Base-by-base conservation (phyloP, 805 yeast genomes). In the Lipomyces mesembrius region DNA sequence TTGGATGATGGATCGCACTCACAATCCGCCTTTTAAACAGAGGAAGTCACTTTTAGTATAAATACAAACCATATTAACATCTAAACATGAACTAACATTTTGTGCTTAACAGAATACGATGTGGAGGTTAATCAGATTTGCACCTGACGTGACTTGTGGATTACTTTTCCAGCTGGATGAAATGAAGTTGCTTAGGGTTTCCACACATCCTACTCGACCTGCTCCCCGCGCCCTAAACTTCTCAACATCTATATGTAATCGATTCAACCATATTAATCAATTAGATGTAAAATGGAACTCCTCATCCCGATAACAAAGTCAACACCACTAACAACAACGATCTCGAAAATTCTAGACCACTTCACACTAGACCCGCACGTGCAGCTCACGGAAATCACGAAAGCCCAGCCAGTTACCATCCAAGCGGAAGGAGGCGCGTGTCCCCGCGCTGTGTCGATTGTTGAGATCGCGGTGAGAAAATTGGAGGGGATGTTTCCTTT, bases 391-490 rank as follows among this genome's bases (percentile, higher is more conserved):
- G 62, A 59, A 32, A 34, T 32, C 35, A 51, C 56, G 7, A 56
- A 51, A 46, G 11, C 32, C 12, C 55, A 20, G n/a, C 55, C 55
- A 11, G 55, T 22, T 6, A 20, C 59, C 22, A 22, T 61, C n/a
- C 27, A 46, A n/a, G 67, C 46, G 17, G 22, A 25, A 12, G 67
- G 61, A 9, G 3, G 59, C 29, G 66, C 61, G 35, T 53, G 62
- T 20, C 60, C 64, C 11, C 60, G 51, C n/a, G 65, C 65, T 3
- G 62, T 65, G 12, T 29, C 49, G 11, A 56, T 65, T 9, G 56
- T 32, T n/a, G 68, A 62, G 59, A n/a, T 62, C 27, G 60, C 61
- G 20, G 51, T 39, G 17, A 53, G 63, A 17, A 11, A 37, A 43
- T 22, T 61, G 32, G n/a, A 20, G 17, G 34, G 25, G n/a, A 22